Percentiles rank a stretch among this genome's conserved stretches.
These are phyloP conservation scores for Paratinospora sagittata DNA, from an alignment of 164 flowering plant genomes.

Conservation along the genomic window DNA sequence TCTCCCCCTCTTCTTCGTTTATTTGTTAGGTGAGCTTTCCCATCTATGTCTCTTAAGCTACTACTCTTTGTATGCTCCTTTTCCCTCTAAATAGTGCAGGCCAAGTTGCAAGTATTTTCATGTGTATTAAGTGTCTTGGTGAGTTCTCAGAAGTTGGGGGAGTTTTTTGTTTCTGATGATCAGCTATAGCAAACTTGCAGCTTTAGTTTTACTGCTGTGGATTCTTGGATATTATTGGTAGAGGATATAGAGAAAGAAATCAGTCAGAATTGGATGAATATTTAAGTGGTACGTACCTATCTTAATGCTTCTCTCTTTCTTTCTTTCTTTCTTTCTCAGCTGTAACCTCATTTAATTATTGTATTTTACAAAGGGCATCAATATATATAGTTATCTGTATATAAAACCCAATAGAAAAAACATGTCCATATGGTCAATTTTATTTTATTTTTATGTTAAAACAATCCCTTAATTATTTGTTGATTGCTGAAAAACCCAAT, in stretches of 20 bases:
- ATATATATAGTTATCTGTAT: background rate
- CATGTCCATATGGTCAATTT: no score
- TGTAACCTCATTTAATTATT: background rate
- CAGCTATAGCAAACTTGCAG: background rate
- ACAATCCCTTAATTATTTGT: background rate
- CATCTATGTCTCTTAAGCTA: background rate
- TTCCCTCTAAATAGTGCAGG: background rate
- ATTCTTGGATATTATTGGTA: background rate
- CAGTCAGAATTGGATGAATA: background rate
- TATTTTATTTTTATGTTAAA: background rate
- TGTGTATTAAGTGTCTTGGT: background rate
- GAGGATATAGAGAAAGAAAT: background rate
- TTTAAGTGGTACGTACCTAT: background rate
- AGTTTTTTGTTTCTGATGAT: background rate
- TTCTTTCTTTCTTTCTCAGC: background rate
- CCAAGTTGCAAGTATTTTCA: background rate
- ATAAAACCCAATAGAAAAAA: background rate
- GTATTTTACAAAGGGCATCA: background rate
- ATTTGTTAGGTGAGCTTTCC: slow-evolving; percentile 5
- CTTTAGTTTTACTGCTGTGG: background rate
- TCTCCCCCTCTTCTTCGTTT: background rate
- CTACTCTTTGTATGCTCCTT: background rate
- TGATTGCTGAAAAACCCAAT: background rate
- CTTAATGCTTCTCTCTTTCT: background rate
- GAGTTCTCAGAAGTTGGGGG: background rate